A percentile compares a stretch with the other conserved stretches of the same genome.
Conservation (phyloP, 352 stramenopile species). For the Phytophthora capsici region DNA sequence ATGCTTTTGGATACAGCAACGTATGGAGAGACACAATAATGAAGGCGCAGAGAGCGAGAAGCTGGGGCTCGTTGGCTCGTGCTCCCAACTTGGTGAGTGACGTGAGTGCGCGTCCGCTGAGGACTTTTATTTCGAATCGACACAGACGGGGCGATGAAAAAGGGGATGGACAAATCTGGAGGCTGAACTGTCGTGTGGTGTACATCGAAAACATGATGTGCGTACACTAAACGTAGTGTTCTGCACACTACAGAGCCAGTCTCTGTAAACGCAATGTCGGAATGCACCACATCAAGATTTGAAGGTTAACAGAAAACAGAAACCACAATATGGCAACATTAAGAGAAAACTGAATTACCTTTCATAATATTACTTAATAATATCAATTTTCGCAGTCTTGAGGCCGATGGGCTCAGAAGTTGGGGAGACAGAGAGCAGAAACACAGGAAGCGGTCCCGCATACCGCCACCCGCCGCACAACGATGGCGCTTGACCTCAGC, state of each 20-base stretch:
- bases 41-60: not conserved
- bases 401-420: slow-evolving; percentile 7
- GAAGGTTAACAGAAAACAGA: too few relatives aligned
- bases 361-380: too few relatives aligned
- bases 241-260: not conserved
- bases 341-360: too few relatives aligned
- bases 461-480: not conserved
- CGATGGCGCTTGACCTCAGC: slow-evolving; percentile 49
- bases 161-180: slow-evolving; percentile 18
- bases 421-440: slow-evolving; percentile 12
- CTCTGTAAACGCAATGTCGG: not conserved
- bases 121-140: slow-evolving; percentile 33
- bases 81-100: slow-evolving; percentile 38
- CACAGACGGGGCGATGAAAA: slow-evolving; percentile 19
- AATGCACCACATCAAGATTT: too few relatives aligned
- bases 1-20: slow-evolving; percentile 17
- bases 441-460: not conserved
- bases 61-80: slow-evolving; percentile 11
- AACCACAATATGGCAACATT: too few relatives aligned
- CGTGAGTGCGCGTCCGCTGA: slow-evolving; percentile 39
- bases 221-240: too few relatives aligned
- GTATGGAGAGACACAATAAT: not conserved
- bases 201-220: too few relatives aligned
- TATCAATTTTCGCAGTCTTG: slow-evolving; percentile 3
- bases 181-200: slow-evolving; percentile 1